These are phyloP conservation scores for Angophora floribunda DNA, from an alignment of 345 rosid genomes.

Conservation along the genomic window DNA sequence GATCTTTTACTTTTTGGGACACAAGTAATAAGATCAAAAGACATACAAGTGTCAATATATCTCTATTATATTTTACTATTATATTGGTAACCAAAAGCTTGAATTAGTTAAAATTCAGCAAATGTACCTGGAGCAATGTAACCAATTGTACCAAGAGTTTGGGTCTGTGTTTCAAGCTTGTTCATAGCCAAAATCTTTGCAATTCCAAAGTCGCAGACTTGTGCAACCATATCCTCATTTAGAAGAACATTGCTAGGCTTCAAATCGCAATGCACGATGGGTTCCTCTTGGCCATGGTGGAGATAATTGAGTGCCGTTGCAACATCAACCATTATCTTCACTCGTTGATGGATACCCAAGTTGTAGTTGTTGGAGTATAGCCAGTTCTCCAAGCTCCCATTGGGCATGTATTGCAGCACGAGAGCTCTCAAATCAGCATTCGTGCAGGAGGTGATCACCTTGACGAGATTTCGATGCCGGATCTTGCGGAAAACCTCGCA, in stretches of 20 bases:
- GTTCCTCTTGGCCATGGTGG: not conserved
- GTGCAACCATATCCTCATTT: not conserved
- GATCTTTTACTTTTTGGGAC: no score
- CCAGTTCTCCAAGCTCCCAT: not conserved
- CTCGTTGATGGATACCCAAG: not conserved
- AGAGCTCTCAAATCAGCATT: not conserved
- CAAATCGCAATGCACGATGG: not conserved
- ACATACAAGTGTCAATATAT: no score
- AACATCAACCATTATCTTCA: not conserved
- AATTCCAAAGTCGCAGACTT: not conserved
- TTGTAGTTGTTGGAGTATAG: not conserved
- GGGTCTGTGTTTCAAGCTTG: not conserved
- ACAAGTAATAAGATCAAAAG: no score
- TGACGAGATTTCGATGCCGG: slow-evolving; percentile 7
- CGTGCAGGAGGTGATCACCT: not conserved
- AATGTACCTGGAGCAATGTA: no score
- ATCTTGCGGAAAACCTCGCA: not conserved
- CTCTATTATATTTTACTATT: no score
- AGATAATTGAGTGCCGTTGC: not conserved
- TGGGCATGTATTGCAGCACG: slow-evolving; percentile 5
- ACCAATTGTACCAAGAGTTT: no score
- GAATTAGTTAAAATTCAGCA: no score
- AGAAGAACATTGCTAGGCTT: not conserved
- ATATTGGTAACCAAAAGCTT: no score
- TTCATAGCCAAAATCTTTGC: not conserved